Conservation (phyloP, 441 rosid species). For the Erysimum cheiri region DNA sequence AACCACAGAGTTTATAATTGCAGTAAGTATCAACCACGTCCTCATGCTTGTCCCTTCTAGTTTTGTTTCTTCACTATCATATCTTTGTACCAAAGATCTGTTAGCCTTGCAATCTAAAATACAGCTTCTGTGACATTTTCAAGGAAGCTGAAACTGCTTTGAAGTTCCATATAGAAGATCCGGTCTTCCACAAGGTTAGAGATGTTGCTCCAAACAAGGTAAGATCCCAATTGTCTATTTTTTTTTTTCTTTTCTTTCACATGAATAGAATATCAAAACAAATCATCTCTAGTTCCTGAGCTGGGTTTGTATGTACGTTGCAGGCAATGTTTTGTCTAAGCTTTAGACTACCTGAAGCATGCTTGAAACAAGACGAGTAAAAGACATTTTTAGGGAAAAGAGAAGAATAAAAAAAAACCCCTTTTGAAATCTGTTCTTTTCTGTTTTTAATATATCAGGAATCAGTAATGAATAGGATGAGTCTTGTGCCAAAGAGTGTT, state of each 20-base stretch:
- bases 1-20: slow-evolving; percentile 61
- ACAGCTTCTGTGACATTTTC: slow-evolving; percentile 13
- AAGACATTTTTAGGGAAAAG: not conserved
- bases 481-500: not conserved
- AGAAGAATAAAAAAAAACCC: slow-evolving; percentile 2
- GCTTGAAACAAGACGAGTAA: slow-evolving; percentile 53
- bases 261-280: not conserved
- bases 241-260: not conserved
- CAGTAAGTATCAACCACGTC: slow-evolving; percentile 50
- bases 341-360: slow-evolving; percentile 84
- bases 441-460: not conserved
- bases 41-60: not conserved
- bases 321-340: slow-evolving; percentile 97
- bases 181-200: slow-evolving; percentile 77
- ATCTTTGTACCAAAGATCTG: slow-evolving; percentile 15
- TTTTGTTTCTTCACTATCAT: slow-evolving; percentile 11
- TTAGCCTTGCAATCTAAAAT: slow-evolving; percentile 18
- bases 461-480: slow-evolving; percentile 14
- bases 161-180: slow-evolving; percentile 59
- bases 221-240: not conserved
- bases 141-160: slow-evolving; percentile 79
- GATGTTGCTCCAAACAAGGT: slow-evolving; percentile 99
- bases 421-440: not conserved
- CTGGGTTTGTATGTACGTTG: slow-evolving; percentile 16
- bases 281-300: slow-evolving; percentile 5